Evolutionary conservation across 2,329 filamentous ascomycete species (phyloP).

Genomic region (Venturia nashicola): DNA sequence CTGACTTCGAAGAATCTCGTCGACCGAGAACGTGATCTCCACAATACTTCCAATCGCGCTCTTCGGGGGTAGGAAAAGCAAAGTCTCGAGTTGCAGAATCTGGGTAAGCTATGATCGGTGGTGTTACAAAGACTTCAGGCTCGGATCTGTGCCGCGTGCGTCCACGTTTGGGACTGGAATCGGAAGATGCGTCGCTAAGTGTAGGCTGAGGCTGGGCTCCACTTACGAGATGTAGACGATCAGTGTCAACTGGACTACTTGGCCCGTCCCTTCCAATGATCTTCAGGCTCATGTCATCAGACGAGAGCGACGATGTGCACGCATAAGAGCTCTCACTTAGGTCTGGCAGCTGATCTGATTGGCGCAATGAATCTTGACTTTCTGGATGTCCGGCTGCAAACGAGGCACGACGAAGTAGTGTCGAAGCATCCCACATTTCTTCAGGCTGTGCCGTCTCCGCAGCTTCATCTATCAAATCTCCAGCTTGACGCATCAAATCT

Average conservation of each 20-base stretch:
- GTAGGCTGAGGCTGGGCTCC: neutral
- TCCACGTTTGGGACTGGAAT: neutral
- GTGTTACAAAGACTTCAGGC: neutral
- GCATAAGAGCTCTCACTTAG: neutral
- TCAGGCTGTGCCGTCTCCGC: constrained; percentile 20
- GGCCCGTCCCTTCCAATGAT: neutral
- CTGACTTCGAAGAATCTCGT: neutral
- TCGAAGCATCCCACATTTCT: constrained; percentile 17
- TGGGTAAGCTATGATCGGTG: neutral
- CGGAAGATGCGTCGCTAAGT: neutral
- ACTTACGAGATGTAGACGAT: neutral
- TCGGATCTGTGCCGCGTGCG: neutral
- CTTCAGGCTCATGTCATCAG: neutral
- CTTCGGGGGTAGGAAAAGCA: neutral
- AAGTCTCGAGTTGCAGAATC: neutral
- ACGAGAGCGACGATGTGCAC: neutral
- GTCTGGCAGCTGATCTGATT: neutral
- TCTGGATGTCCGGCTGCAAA: neutral
- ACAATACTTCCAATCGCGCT: neutral
- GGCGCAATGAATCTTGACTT: neutral
- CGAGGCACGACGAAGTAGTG: constrained; percentile 22
- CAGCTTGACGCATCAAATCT: constrained; percentile 30
- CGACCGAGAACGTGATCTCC: neutral
- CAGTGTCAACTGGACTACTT: neutral
- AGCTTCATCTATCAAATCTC: constrained; percentile 23